phyloP scores from a whole-genome alignment of 352 stramenopile species.

The Peronospora destructor region DNA sequence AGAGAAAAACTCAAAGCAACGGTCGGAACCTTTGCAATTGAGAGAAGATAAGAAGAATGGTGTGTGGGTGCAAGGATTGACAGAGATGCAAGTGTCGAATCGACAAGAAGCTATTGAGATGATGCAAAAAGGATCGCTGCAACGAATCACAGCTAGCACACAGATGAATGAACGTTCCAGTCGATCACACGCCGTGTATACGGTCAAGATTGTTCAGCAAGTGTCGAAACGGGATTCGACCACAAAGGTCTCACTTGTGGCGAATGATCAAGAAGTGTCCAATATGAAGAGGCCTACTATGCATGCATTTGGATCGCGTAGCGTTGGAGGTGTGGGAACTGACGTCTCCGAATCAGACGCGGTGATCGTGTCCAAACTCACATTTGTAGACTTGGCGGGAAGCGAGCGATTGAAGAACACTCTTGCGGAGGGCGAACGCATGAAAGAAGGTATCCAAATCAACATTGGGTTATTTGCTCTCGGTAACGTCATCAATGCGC shows the following conservation, averaged over 20 bases:
- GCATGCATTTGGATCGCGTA: conserved; percentile 1
- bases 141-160: conserved; percentile 75
- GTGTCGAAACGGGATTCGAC: conserved; percentile 18
- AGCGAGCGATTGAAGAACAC: conserved; percentile 86
- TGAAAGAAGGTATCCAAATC: conserved; percentile 88
- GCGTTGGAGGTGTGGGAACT: conserved; percentile 1
- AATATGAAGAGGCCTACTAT: background rate
- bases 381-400: conserved; percentile 82
- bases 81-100: conserved; percentile 56
- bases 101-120: conserved; percentile 65
- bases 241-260: conserved; percentile 10
- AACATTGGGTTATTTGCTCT: conserved; percentile 79
- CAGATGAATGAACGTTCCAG: conserved; percentile 87
- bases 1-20: conserved; percentile 17
- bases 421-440: conserved; percentile 68
- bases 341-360: conserved; percentile 17
- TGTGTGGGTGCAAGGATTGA: conserved; percentile 76
- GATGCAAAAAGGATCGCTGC: conserved; percentile 65
- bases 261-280: conserved; percentile 13
- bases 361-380: conserved; percentile 71
- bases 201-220: conserved; percentile 70
- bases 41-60: conserved; percentile 59
- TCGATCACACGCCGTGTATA: conserved; percentile 83
- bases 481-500: conserved; percentile 84
- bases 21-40: conserved; percentile 53